Conservation (phyloP, 805 yeast species). For the Nakazawaea ernobii region DNA sequence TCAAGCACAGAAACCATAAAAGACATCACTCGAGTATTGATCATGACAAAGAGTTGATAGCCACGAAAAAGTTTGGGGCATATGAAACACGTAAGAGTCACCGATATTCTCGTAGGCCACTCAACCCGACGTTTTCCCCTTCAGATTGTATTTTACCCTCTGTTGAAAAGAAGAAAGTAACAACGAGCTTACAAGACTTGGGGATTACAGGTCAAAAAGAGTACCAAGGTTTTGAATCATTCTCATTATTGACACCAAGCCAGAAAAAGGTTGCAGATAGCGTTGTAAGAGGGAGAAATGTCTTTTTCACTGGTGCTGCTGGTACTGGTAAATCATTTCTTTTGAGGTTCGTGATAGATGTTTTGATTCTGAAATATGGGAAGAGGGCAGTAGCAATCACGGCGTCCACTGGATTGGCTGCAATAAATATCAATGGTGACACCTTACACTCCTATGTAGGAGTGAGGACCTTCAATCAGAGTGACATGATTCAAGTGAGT, state of each 20-base stretch:
- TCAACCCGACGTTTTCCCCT: background rate
- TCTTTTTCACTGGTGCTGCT: constrained; percentile 79
- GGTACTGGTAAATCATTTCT: constrained; percentile 84
- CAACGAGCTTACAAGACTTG: background rate
- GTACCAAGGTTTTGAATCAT: background rate
- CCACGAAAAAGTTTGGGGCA: no score
- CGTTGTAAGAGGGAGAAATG: constrained; percentile 45
- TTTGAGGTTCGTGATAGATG: constrained; percentile 54
- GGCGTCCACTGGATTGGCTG: constrained; percentile 96
- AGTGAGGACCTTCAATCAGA: constrained; percentile 35
- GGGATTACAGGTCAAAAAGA: no score
- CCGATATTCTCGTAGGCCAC: no score
- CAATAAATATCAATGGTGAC: constrained; percentile 85
- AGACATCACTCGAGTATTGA: no score
- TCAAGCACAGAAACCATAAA: no score
- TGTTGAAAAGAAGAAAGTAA: background rate
- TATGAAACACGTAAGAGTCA: no score
- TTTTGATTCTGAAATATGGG: constrained; percentile 38
- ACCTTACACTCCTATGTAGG: constrained; percentile 86
- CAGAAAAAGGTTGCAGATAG: constrained; percentile 42
- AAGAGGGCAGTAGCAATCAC: constrained; percentile 67
- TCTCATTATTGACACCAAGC: background rate
- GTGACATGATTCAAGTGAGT: constrained; percentile 38
- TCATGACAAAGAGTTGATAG: no score
- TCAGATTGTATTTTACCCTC: background rate